Percentiles rank a stretch among this genome's conserved stretches.
Evolutionary conservation across 2,329 filamentous ascomycete species (phyloP).

Genomic region (Emydomyces testavorans): DNA sequence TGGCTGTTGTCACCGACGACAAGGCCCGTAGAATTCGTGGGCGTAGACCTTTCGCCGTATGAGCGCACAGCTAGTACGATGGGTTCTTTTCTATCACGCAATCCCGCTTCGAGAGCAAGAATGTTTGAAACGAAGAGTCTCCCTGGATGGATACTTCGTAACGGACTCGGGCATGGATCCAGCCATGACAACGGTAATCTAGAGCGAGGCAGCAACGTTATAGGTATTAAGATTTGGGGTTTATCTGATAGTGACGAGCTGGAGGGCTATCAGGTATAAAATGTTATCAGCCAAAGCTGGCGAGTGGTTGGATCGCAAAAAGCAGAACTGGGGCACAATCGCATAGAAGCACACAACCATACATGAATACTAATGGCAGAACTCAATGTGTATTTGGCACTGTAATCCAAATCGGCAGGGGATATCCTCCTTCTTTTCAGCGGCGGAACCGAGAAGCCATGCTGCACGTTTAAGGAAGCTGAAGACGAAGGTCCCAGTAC

Average conservation of each 20-base stretch:
- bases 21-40: not conserved
- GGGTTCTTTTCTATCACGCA: constrained; percentile 20
- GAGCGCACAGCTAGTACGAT: constrained; percentile 28
- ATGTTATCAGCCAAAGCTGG: too few relatives aligned
- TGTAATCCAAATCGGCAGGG: constrained; percentile 13
- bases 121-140: constrained; percentile 32
- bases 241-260: constrained; percentile 28
- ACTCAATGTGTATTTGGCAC: constrained; percentile 13
- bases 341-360: constrained; percentile 2
- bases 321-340: not conserved
- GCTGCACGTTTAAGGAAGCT: constrained; percentile 26
- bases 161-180: constrained; percentile 22
- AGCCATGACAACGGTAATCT: constrained; percentile 32
- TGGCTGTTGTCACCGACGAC: not conserved
- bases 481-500: constrained; percentile 27
- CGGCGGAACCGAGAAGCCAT: constrained; percentile 19
- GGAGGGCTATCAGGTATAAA: constrained; percentile 23
- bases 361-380: constrained; percentile 25
- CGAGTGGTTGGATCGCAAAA: too few relatives aligned
- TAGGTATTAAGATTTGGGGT: constrained; percentile 27
- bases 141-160: constrained; percentile 23
- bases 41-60: not conserved
- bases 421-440: constrained; percentile 29
- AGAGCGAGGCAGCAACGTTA: constrained; percentile 29
- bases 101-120: constrained; percentile 25